Evolutionary conservation across 192 early-diverging fungal genomes (phyloP).

Genomic region (Paraglomus brasilianum): DNA sequence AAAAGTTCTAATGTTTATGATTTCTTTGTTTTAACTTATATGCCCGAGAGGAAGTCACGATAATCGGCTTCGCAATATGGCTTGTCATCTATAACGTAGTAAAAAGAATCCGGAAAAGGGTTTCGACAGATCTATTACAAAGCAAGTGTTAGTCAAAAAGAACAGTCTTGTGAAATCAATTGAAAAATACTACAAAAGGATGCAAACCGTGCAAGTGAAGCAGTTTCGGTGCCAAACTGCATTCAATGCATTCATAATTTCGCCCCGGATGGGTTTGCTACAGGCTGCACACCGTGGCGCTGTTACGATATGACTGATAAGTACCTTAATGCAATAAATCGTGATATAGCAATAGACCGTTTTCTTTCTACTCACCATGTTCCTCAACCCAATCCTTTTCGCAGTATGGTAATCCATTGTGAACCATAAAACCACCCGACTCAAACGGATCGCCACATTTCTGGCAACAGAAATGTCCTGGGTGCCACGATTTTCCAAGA

Average conservation of each 20-base stretch:
- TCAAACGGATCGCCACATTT: constrained; percentile 53
- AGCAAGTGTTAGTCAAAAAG: too few relatives aligned
- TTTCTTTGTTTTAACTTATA: too few relatives aligned
- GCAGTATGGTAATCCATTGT: constrained; percentile 50
- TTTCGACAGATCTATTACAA: constrained; percentile 44
- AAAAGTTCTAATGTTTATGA: too few relatives aligned
- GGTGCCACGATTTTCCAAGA: constrained; percentile 50
- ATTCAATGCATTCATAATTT: constrained; percentile 48
- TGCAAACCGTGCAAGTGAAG: constrained; percentile 55
- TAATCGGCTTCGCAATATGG: constrained; percentile 52
- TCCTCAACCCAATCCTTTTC: constrained; percentile 49
- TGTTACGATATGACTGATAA: too few relatives aligned
- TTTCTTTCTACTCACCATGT: too few relatives aligned
- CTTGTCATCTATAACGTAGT: constrained; percentile 43
- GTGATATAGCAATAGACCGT: too few relatives aligned
- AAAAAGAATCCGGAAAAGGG: constrained; percentile 42
- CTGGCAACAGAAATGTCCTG: constrained; percentile 53
- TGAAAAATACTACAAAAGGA: too few relatives aligned
- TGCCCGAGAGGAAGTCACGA: neutral
- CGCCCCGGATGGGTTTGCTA: constrained; percentile 45
- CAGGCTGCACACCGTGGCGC: constrained; percentile 48
- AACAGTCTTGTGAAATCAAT: too few relatives aligned
- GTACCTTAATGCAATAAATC: too few relatives aligned
- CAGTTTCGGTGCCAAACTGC: constrained; percentile 55
- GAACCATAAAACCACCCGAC: constrained; percentile 47